Conservation (phyloP, 1,139 yeast species). For the Hyphopichia pseudoburtonii region DNA sequence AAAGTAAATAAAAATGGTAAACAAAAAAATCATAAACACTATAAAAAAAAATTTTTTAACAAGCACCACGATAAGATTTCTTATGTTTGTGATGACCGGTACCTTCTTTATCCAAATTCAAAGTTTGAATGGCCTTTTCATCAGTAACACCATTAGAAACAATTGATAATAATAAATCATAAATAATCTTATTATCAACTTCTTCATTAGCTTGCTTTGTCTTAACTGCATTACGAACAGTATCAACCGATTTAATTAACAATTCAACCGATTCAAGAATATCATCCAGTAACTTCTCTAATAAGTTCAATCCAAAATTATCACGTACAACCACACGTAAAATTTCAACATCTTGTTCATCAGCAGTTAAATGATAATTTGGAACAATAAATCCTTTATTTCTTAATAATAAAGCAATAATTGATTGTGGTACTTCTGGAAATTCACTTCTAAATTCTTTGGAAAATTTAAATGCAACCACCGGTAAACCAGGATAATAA, state of each 20-base stretch:
- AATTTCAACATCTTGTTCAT: constrained; percentile 57
- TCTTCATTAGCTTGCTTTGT: constrained; percentile 18
- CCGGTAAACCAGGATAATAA: constrained; percentile 81
- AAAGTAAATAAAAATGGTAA: no score
- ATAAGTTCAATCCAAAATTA: constrained; percentile 66
- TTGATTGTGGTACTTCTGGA: constrained; percentile 85
- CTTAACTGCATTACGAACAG: constrained; percentile 22
- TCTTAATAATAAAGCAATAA: constrained; percentile 71
- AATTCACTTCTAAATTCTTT: constrained; percentile 54
- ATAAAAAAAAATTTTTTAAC: constrained; percentile 36
- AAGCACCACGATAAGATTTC: constrained; percentile 54
- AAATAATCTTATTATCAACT: constrained; percentile 23
- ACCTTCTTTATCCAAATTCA: constrained; percentile 19
- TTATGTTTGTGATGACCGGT: constrained; percentile 34
- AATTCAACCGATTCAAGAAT: constrained; percentile 56
- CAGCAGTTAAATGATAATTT: constrained; percentile 80
- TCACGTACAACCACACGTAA: constrained; percentile 83
- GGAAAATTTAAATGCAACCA: constrained; percentile 79
- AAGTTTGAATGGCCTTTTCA: constrained; percentile 24
- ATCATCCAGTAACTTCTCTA: constrained; percentile 71
- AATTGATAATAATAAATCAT: constrained; percentile 36
- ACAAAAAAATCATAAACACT: background rate
- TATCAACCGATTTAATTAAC: constrained; percentile 40
- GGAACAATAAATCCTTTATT: constrained; percentile 88
- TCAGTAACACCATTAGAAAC: constrained; percentile 40